Percentiles rank a stretch among this genome's conserved stretches.
These are phyloP conservation scores for Nannochloropsis gaditana DNA, from an alignment of 108 stramenopile species.

Conservation along the genomic window DNA sequence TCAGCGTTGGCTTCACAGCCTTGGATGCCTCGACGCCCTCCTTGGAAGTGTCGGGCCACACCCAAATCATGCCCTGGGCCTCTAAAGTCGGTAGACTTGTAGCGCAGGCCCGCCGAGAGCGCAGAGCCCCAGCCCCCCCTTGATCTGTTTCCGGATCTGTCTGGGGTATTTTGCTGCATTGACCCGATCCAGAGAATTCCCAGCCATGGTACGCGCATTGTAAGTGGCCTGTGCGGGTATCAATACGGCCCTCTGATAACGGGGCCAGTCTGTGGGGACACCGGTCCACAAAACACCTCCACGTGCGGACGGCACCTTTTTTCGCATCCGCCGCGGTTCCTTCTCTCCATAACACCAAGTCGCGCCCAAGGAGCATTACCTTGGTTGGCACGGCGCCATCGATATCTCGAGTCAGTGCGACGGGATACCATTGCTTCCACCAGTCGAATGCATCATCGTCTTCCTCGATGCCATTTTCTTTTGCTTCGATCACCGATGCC, in stretches of 20 bases:
- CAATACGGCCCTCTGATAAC: constrained; percentile 70
- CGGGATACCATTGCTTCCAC: constrained; percentile 37
- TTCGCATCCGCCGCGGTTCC: constrained; percentile 2
- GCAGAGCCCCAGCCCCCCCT: constrained; percentile 26
- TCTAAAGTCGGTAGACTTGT: constrained; percentile 44
- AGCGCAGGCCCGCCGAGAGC: constrained; percentile 40
- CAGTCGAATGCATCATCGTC: constrained; percentile 27
- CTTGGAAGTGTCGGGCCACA: constrained; percentile 47
- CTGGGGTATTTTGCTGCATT: constrained; percentile 66
- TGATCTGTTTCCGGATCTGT: constrained; percentile 21
- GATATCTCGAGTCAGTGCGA: constrained; percentile 33
- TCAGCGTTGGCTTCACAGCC: constrained; percentile 49
- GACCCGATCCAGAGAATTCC: constrained; percentile 65
- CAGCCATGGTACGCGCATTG: constrained; percentile 74
- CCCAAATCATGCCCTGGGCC: constrained; percentile 54
- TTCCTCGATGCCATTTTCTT: background rate
- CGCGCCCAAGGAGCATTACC: constrained; percentile 35
- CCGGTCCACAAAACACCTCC: background rate
- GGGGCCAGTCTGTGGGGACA: constrained; percentile 74
- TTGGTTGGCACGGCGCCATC: constrained; percentile 30
- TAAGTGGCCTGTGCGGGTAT: constrained; percentile 55
- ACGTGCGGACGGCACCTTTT: constrained; percentile 24
- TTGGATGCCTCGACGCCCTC: constrained; percentile 40
- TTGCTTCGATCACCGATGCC: too few species aligned
- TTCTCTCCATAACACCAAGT: constrained; percentile 39